A percentile compares a stretch with the other conserved stretches of the same genome.
Conservation (phyloP, 1,284 basidiomycete genomes). For the Ceratobasidium sp. region DNA sequence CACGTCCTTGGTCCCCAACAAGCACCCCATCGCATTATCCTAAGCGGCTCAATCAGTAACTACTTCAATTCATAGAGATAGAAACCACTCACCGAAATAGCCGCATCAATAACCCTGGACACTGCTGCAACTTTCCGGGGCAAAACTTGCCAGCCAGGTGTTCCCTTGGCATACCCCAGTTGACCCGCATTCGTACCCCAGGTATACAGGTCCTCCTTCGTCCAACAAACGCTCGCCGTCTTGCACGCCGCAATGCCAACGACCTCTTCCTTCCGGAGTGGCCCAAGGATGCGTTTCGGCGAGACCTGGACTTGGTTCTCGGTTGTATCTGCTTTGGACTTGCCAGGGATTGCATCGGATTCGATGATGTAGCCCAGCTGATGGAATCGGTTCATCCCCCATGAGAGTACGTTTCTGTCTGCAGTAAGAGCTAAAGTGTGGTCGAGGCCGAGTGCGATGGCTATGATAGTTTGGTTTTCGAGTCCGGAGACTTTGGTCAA, state of each 20-base stretch:
- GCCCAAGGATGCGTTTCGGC: slow-evolving; percentile 81
- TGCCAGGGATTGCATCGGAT: slow-evolving; percentile 50
- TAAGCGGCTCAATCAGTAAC: slow-evolving; percentile 43
- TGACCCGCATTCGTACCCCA: slow-evolving; percentile 98
- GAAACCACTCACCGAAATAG: slow-evolving; percentile 71
- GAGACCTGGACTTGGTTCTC: slow-evolving; percentile 72
- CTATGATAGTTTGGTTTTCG: slow-evolving; percentile 62
- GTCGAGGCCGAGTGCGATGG: slow-evolving; percentile 91
- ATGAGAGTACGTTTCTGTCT: slow-evolving; percentile 86
- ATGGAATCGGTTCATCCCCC: slow-evolving; percentile 89
- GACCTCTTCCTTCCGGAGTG: slow-evolving; percentile 84
- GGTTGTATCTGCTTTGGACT: slow-evolving; percentile 28
- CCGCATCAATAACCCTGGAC: slow-evolving; percentile 74
- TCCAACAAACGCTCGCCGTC: slow-evolving; percentile 92
- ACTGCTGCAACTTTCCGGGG: slow-evolving; percentile 89
- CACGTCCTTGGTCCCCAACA: slow-evolving; percentile 81
- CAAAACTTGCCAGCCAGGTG: slow-evolving; percentile 81
- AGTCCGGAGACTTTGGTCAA: slow-evolving; percentile 74
- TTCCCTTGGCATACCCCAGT: slow-evolving; percentile 83
- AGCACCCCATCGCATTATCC: slow-evolving; percentile 87
- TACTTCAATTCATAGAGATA: background rate
- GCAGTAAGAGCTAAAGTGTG: slow-evolving; percentile 90
- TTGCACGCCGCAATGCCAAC: slow-evolving; percentile 89
- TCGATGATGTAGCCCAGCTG: slow-evolving; percentile 94
- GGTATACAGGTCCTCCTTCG: slow-evolving; percentile 85